Evolutionary conservation across 2,329 filamentous ascomycete genomes (phyloP).

Genomic region (Fusarium mexicanum): DNA sequence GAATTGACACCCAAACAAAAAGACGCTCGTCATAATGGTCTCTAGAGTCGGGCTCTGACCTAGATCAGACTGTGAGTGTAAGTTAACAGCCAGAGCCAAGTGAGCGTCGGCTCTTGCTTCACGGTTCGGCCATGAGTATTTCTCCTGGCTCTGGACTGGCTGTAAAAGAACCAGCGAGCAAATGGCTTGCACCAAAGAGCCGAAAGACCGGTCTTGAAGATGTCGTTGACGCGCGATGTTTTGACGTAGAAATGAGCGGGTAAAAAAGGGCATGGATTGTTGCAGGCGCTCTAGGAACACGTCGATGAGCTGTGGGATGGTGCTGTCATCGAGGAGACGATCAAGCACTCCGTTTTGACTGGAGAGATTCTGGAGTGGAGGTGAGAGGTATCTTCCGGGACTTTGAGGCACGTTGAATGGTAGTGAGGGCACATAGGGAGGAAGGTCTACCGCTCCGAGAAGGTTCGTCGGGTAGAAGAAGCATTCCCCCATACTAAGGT

Average conservation of each 20-base stretch:
- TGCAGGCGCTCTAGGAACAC: neutral
- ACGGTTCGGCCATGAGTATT: neutral
- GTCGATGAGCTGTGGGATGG: neutral
- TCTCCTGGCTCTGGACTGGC: neutral
- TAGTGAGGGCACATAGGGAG: rapidly evolving
- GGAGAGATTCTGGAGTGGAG: neutral
- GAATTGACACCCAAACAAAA: neutral
- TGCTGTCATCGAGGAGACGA: neutral
- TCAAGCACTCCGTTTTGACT: neutral
- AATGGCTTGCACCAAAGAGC: neutral
- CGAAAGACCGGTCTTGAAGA: neutral
- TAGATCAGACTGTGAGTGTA: neutral
- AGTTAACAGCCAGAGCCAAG: neutral
- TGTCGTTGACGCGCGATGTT: neutral
- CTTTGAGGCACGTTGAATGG: neutral
- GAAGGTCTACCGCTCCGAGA: neutral
- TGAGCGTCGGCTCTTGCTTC: neutral
- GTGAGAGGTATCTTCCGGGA: rapidly evolving
- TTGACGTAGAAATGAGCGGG: neutral
- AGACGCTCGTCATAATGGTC: neutral
- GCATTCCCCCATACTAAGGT: neutral
- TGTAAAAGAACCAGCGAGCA: neutral
- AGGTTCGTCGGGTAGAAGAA: neutral
- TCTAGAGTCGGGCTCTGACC: neutral
- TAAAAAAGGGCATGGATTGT: neutral